Conservation (phyloP, 1,284 basidiomycete species). For the Austroboletus niveus region DNA sequence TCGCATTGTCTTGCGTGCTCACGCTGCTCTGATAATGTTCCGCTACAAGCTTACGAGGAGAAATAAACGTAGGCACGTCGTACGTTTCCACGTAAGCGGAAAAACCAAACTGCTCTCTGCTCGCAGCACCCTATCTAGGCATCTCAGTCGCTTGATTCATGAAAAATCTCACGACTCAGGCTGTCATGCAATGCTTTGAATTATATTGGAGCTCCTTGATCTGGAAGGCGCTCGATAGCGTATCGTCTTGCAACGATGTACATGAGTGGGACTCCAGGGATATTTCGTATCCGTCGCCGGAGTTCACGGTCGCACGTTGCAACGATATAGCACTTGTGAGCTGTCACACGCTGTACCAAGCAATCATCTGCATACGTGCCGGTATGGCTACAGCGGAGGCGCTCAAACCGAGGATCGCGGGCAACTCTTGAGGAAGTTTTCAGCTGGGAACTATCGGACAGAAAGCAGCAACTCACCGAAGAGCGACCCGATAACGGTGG, state of each 20-base stretch:
- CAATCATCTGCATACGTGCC: slow-evolving; percentile 99
- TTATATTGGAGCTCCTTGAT: slow-evolving; percentile 74
- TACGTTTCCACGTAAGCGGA: not conserved
- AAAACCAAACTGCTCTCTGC: not conserved
- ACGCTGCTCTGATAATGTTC: not conserved
- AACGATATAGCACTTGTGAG: slow-evolving; percentile 96
- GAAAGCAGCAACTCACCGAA: slow-evolving; percentile 59
- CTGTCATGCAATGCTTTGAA: not conserved
- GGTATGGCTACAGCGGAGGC: slow-evolving; percentile 86
- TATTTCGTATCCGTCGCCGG: slow-evolving; percentile 86
- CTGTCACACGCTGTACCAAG: slow-evolving; percentile 90
- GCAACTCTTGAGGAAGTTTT: slow-evolving; percentile 65
- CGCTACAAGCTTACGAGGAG: not conserved
- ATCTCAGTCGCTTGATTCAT: not conserved
- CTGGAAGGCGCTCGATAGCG: slow-evolving; percentile 90
- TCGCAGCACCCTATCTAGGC: not conserved
- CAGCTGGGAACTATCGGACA: not conserved
- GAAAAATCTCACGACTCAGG: slow-evolving; percentile 5
- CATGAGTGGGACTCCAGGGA: slow-evolving; percentile 95
- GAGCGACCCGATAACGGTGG: slow-evolving; percentile 91
- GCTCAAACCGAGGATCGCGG: slow-evolving; percentile 95
- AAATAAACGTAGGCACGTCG: not conserved
- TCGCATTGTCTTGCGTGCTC: not conserved
- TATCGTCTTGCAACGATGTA: slow-evolving; percentile 90
- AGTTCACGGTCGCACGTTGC: slow-evolving; percentile 98